Evolutionary conservation across 2,329 filamentous ascomycete genomes (phyloP).

Genomic region (Claviceps maximensis): DNA sequence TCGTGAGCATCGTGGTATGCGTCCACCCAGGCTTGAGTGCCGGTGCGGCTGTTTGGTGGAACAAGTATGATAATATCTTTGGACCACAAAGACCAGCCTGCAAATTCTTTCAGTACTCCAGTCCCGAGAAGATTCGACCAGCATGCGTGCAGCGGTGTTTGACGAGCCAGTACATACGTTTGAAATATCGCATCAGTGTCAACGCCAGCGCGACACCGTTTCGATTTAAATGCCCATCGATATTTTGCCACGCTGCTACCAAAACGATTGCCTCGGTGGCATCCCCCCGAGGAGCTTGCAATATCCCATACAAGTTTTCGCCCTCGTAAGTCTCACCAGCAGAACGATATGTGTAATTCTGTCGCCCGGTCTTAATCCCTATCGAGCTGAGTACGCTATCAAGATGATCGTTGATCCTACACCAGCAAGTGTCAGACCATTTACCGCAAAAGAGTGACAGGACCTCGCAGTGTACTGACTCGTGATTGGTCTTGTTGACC

Average conservation of each 20-base stretch:
- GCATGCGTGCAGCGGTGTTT: background rate
- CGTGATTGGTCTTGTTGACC: constrained; percentile 36
- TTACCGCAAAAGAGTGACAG: background rate
- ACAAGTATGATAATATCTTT: constrained; percentile 95
- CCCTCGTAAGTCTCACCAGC: constrained; percentile 62
- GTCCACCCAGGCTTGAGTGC: constrained; percentile 93
- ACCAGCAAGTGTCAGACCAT: background rate
- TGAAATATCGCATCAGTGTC: constrained; percentile 87
- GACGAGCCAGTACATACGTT: constrained; percentile 36
- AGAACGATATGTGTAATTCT: constrained; percentile 76
- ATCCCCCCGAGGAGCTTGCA: constrained; percentile 87
- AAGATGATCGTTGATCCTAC: constrained; percentile 54
- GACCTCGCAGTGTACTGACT: constrained; percentile 25
- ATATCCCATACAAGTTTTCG: constrained; percentile 85
- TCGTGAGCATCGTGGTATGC: constrained; percentile 90
- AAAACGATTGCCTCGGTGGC: constrained; percentile 94
- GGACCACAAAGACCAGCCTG: constrained; percentile 92
- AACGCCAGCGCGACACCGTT: constrained; percentile 79
- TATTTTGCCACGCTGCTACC: constrained; percentile 77
- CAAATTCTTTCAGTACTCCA: constrained; percentile 9
- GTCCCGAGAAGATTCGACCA: background rate
- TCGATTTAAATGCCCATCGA: constrained; percentile 63
- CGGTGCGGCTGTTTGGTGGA: constrained; percentile 75
- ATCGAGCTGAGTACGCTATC: constrained; percentile 62
- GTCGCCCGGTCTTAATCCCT: constrained; percentile 75